Percentiles rank a stretch among this genome's conserved stretches.
phyloP scores from a whole-genome alignment of 2,329 filamentous ascomycete species.

The Penicillium janthinellum region DNA sequence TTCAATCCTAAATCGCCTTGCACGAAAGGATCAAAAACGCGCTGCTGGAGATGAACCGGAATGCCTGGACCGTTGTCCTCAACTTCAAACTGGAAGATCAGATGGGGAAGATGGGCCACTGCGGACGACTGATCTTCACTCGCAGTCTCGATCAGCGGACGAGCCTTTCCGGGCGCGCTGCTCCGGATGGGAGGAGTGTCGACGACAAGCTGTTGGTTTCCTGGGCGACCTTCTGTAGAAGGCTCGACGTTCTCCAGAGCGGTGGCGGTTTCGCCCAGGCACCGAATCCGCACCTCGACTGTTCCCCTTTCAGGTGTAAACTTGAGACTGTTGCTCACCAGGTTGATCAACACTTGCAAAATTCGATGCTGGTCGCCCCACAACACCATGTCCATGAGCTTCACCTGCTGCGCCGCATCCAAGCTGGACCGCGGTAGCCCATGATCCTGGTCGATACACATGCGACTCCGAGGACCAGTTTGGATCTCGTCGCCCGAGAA shows the following conservation, averaged over 20 bases:
- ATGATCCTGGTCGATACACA: conserved; percentile 19
- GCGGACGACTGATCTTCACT: background rate
- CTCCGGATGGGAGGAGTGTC: background rate
- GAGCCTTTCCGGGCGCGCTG: background rate
- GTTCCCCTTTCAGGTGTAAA: conserved; percentile 79
- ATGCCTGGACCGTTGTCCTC: conserved; percentile 88
- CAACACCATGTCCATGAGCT: conserved; percentile 80
- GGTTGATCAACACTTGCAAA: conserved; percentile 75
- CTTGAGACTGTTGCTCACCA: conserved; percentile 89
- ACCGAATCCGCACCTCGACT: conserved; percentile 75
- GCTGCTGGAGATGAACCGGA: conserved; percentile 71
- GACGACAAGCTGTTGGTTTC: background rate
- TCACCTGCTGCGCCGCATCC: conserved; percentile 66
- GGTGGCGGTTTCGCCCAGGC: conserved; percentile 44
- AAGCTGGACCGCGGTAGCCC: conserved; percentile 52
- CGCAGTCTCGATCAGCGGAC: background rate
- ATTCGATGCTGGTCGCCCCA: conserved; percentile 94
- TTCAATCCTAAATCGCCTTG: conserved; percentile 88
- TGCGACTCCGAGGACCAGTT: conserved; percentile 24
- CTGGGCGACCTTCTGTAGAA: background rate
- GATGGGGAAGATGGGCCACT: conserved; percentile 24
- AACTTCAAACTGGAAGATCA: conserved; percentile 84
- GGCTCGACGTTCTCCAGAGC: background rate
- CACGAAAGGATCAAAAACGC: conserved; percentile 91
- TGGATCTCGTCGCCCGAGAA: conserved; percentile 52